phyloP scores from a whole-genome alignment of 768 basidiomycete species.

The Mycena pura region DNA sequence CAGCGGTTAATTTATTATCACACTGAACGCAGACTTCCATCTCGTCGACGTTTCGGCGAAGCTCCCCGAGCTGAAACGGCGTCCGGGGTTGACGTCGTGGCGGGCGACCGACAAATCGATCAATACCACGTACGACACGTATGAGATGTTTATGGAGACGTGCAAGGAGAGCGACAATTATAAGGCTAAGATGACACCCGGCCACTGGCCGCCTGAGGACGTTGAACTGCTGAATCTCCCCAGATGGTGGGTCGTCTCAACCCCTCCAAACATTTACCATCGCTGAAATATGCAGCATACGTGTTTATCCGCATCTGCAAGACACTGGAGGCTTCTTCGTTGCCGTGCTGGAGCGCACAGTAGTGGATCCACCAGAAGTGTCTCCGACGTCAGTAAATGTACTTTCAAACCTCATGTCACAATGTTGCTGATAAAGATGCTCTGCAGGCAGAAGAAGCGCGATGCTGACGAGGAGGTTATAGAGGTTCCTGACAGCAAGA shows the following conservation, averaged over 20 bases:
- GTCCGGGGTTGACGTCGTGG: slow-evolving; percentile 83
- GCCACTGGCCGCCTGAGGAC: slow-evolving; percentile 84
- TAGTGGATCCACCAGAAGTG: background rate
- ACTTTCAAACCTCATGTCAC: background rate
- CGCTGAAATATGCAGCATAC: slow-evolving; percentile 56
- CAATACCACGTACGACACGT: slow-evolving; percentile 60
- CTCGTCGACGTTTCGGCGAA: slow-evolving; percentile 80
- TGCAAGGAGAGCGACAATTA: slow-evolving; percentile 55
- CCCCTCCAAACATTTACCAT: background rate
- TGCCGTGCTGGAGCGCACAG: slow-evolving; percentile 73
- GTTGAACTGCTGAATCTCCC: slow-evolving; percentile 65
- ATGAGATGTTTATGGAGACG: slow-evolving; percentile 59
- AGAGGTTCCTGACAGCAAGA: slow-evolving; percentile 58
- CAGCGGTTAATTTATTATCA: background rate
- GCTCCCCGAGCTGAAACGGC: slow-evolving; percentile 73
- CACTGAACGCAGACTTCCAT: slow-evolving; percentile 61
- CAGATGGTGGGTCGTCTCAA: slow-evolving; percentile 62
- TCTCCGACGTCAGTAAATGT: slow-evolving; percentile 30
- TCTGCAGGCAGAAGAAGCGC: slow-evolving; percentile 56
- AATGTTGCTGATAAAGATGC: background rate
- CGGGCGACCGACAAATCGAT: slow-evolving; percentile 67
- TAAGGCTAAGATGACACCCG: slow-evolving; percentile 68
- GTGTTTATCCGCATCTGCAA: slow-evolving; percentile 94
- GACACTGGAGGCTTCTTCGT: slow-evolving; percentile 98
- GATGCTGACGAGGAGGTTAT: slow-evolving; percentile 49